These are phyloP conservation scores for Venturia aucupariae DNA, from an alignment of 2,329 filamentous ascomycete species.

Conservation along the genomic window DNA sequence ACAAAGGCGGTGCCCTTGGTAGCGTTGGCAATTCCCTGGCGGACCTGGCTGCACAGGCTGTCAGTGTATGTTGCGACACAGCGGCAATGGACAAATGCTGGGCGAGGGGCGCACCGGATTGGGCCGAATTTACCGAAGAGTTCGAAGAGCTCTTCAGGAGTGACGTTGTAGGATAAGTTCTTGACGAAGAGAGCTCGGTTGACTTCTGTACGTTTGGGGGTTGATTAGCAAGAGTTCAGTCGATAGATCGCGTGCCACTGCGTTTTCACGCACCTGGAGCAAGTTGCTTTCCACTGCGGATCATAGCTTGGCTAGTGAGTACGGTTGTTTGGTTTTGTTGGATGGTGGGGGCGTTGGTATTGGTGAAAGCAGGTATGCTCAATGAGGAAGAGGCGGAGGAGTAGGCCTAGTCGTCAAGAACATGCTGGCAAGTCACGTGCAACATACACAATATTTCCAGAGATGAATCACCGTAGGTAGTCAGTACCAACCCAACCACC, in stretches of 20 bases:
- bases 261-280: conserved; percentile 55
- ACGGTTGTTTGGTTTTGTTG: conserved; percentile 11
- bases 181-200: conserved; percentile 94
- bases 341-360: not conserved
- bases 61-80: conserved; percentile 4
- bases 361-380: not conserved
- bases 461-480: no score
- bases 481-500: not conserved
- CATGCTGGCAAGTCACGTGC: not conserved
- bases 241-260: not conserved
- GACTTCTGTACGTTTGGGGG: not conserved
- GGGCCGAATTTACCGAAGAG: conserved; percentile 97
- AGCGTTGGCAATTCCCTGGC: conserved; percentile 92
- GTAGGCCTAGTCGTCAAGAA: no score
- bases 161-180: conserved; percentile 99
- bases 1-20: conserved; percentile 99
- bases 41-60: conserved; percentile 66
- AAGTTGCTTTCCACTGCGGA: conserved; percentile 81
- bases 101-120: conserved; percentile 61
- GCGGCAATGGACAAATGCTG: not conserved
- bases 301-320: conserved; percentile 62
- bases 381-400: conserved; percentile 5
- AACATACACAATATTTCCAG: no score
- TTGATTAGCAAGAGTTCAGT: not conserved
- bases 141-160: conserved; percentile 94